phyloP scores from a whole-genome alignment of 768 basidiomycete species.

The Leccinum boreale region DNA sequence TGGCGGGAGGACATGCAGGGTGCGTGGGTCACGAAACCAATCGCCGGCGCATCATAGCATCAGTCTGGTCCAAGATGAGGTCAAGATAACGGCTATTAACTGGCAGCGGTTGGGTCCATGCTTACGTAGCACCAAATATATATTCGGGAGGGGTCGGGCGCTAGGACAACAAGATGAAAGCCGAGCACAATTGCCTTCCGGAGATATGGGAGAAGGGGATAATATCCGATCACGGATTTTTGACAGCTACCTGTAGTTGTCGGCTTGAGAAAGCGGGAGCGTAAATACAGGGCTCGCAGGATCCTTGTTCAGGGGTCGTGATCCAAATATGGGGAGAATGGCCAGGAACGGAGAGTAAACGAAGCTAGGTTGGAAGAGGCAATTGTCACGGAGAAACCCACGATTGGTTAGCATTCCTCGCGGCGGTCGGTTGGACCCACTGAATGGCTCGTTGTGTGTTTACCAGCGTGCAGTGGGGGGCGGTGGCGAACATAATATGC shows the following conservation, averaged over 20 bases:
- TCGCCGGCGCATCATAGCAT: background rate
- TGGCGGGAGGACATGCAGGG: slow-evolving; percentile 17
- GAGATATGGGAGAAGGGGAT: background rate
- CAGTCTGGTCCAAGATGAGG: background rate
- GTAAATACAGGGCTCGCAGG: background rate
- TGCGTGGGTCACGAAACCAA: background rate
- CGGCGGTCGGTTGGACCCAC: background rate
- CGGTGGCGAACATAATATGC: slow-evolving; percentile 3
- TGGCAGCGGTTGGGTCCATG: slow-evolving; percentile 1
- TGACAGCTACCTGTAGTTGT: background rate
- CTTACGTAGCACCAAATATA: slow-evolving; percentile 2
- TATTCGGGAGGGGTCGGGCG: background rate
- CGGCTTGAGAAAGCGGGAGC: background rate
- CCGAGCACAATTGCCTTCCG: background rate
- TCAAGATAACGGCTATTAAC: slow-evolving; percentile 14
- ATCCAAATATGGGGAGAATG: background rate
- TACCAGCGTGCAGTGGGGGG: slow-evolving; percentile 4
- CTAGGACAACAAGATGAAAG: background rate
- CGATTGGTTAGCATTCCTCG: background rate
- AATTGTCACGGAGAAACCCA: slow-evolving; percentile 7
- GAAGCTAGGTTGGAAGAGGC: slow-evolving; percentile 1
- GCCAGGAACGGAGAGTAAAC: slow-evolving; percentile 3
- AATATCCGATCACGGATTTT: background rate
- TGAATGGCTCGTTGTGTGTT: background rate
- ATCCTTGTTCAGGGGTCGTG: slow-evolving; percentile 3